Conservation (phyloP, 495 filamentous ascomycete species). For the Xylaria scruposa region DNA sequence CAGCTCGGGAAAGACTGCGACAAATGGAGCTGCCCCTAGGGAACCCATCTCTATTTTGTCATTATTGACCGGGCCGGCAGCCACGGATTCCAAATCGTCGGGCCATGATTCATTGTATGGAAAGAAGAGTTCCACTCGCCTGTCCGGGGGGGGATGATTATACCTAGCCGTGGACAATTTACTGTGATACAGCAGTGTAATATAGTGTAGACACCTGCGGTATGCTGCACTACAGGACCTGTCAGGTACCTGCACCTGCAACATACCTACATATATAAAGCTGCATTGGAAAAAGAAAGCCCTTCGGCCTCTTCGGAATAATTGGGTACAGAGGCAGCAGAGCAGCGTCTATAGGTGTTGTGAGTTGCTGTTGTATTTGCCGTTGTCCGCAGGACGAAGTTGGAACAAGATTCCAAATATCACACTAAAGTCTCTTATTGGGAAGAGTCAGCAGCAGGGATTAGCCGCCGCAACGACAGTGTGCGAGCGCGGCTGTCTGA, state of each 20-base stretch:
- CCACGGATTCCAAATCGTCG: constrained; percentile 26
- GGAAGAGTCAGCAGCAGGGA: constrained; percentile 31
- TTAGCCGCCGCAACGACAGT: constrained; percentile 27
- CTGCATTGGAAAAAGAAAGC: neutral
- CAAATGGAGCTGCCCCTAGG: constrained; percentile 12
- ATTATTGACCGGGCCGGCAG: constrained; percentile 20
- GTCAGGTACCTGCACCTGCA: neutral
- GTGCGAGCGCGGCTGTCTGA: constrained; percentile 13
- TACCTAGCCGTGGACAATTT: neutral
- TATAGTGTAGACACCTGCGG: neutral
- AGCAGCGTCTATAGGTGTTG: neutral
- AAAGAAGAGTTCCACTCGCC: constrained; percentile 15
- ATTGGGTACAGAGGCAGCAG: neutral
- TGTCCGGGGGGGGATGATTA: constrained; percentile 11
- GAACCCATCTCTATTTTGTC: constrained; percentile 18
- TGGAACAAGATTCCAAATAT: constrained; percentile 31
- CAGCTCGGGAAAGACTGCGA: constrained; percentile 21
- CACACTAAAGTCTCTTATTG: constrained; percentile 10
- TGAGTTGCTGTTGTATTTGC: neutral
- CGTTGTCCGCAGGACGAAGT: constrained; percentile 14
- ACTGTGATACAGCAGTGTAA: neutral
- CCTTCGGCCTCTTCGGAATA: neutral
- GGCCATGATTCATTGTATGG: neutral
- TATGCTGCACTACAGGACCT: neutral
- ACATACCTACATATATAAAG: neutral